Conservation (phyloP, 2,329 filamentous ascomycete genomes). For the Diplodia seriata region DNA sequence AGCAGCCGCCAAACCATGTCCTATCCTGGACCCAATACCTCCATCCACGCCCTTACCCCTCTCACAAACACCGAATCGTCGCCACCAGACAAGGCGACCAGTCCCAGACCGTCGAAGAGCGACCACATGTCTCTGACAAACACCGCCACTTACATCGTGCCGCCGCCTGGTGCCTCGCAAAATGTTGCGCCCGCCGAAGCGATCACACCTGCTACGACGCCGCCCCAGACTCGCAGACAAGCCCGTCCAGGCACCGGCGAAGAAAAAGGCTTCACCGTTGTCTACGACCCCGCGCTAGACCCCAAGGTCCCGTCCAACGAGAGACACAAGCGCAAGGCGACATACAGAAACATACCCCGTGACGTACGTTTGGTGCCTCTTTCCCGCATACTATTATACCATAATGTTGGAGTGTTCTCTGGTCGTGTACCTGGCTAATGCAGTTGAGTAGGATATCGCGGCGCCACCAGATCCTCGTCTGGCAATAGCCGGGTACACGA, state of each 20-base stretch:
- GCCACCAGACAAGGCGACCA: constrained; percentile 63
- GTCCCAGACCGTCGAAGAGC: constrained; percentile 57
- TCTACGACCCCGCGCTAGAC: constrained; percentile 70
- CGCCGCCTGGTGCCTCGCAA: constrained; percentile 41
- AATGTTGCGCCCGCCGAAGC: constrained; percentile 54
- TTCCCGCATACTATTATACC: constrained; percentile 30
- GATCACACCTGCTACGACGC: constrained; percentile 54
- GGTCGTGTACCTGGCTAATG: constrained; percentile 34
- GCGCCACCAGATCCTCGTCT: constrained; percentile 83
- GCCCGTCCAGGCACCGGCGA: constrained; percentile 59
- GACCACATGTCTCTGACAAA: constrained; percentile 45
- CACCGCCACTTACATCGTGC: constrained; percentile 43
- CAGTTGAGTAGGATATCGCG: constrained; percentile 47
- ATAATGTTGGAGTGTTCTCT: constrained; percentile 32
- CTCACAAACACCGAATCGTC: constrained; percentile 72
- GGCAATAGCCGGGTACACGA: constrained; percentile 66
- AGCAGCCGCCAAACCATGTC: constrained; percentile 58
- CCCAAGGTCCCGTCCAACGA: constrained; percentile 63
- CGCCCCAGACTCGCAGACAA: constrained; percentile 53
- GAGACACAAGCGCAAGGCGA: constrained; percentile 49
- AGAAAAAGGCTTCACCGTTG: constrained; percentile 64
- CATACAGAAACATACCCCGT: constrained; percentile 29
- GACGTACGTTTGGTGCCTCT: constrained; percentile 33
- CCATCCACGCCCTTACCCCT: constrained; percentile 66
- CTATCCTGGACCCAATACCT: constrained; percentile 62